phyloP scores from a whole-genome alignment of 257 asterid genomes.

The Plantago elongata region DNA sequence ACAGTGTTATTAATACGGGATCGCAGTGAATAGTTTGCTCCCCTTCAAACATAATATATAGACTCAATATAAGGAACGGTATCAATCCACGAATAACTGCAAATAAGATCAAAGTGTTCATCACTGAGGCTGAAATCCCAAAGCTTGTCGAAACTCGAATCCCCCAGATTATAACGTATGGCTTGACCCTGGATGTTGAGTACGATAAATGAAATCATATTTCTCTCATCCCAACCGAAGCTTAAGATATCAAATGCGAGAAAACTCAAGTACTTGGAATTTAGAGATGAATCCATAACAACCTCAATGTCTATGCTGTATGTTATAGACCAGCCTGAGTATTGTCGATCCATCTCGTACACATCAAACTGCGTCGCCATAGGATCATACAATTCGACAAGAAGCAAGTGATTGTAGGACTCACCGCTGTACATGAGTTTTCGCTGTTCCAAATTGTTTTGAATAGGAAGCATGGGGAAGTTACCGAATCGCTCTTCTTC shows the following conservation, averaged over 20 bases:
- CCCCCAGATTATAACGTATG: conserved; percentile 7
- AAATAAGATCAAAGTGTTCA: background rate
- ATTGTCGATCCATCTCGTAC: conserved; percentile 26
- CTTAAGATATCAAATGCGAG: background rate
- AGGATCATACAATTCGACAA: conserved; percentile 6
- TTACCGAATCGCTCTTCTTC: conserved; percentile 4
- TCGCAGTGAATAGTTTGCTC: no score
- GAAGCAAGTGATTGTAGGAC: conserved; percentile 26
- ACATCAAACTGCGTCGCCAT: conserved; percentile 10
- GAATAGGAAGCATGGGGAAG: conserved; percentile 17
- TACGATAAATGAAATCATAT: conserved; percentile 9
- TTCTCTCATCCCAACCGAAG: conserved; percentile 1
- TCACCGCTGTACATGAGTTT: conserved; percentile 20
- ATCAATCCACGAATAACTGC: background rate
- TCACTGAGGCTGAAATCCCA: conserved; percentile 5
- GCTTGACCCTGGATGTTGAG: conserved; percentile 16
- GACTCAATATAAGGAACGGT: conserved; percentile 5
- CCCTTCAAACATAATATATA: background rate
- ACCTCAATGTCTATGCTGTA: conserved; percentile 18
- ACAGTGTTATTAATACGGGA: no score
- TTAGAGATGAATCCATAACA: background rate
- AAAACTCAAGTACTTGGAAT: background rate
- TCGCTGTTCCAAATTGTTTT: background rate
- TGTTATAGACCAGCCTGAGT: conserved; percentile 27
- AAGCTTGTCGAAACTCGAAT: conserved; percentile 8